Conservation (phyloP, 176 grass and related monocot species). For the Eremochloa ophiuroides region DNA sequence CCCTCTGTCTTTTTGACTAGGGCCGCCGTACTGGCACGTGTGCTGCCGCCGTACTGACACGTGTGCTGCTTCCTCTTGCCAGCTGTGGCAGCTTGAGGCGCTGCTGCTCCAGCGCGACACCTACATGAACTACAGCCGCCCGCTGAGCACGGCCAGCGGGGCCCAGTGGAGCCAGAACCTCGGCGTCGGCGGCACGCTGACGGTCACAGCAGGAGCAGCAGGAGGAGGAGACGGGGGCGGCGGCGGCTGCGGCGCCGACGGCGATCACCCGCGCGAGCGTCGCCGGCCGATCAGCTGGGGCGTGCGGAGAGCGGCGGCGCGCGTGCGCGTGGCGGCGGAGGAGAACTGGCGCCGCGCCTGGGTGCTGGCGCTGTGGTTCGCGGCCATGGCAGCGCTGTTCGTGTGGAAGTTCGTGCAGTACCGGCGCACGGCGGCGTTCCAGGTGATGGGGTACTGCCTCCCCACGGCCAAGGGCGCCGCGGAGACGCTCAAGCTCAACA, state of each 20-base stretch:
- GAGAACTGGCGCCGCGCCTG: slow-evolving; percentile 86
- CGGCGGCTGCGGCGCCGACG: neutral
- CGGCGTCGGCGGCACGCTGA: slow-evolving; percentile 8
- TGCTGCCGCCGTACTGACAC: neutral
- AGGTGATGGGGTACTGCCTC: slow-evolving; percentile 94
- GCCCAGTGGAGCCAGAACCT: slow-evolving; percentile 98
- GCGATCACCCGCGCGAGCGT: neutral
- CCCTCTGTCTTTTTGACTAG: neutral
- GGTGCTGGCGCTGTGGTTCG: slow-evolving; percentile 75
- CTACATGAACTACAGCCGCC: slow-evolving; percentile 98
- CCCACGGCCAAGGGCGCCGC: slow-evolving; percentile 87
- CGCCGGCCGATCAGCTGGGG: neutral
- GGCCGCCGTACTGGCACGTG: neutral
- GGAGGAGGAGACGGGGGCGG: neutral
- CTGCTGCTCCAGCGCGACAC: slow-evolving; percentile 91
- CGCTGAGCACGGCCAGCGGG: slow-evolving; percentile 83
- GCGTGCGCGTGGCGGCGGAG: slow-evolving; percentile 51
- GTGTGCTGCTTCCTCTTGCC: neutral
- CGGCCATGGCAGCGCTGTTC: slow-evolving; percentile 62
- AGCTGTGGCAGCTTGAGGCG: slow-evolving; percentile 95
- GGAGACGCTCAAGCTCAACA: slow-evolving; percentile 98
- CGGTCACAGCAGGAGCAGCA: neutral
- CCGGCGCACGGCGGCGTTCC: slow-evolving; percentile 47
- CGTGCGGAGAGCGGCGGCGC: slow-evolving; percentile 18
- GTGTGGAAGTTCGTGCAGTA: slow-evolving; percentile 94